A percentile compares a stretch with the other conserved stretches of the same genome.
Evolutionary conservation across 2,329 filamentous ascomycete genomes (phyloP).

Genomic region (Talaromyces sp.): DNA sequence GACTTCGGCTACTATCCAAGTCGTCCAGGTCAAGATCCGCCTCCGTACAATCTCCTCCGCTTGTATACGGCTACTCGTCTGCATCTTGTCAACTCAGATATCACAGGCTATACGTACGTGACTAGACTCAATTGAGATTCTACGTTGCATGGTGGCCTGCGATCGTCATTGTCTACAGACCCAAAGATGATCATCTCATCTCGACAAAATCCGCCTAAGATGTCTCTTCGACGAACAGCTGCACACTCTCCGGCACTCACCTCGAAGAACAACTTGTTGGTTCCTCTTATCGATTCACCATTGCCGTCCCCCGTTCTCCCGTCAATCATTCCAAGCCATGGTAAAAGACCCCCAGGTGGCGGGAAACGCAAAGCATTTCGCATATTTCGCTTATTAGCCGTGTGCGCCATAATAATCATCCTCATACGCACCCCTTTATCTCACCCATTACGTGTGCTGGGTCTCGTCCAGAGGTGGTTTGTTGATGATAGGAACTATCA

Average conservation of each 20-base stretch:
- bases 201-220: constrained; percentile 28
- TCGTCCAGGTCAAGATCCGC: not conserved
- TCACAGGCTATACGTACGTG: not conserved
- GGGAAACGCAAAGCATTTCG: constrained; percentile 59
- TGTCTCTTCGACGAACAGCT: constrained; percentile 25
- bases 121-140: not conserved
- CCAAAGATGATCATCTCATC: constrained; percentile 33
- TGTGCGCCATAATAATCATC: constrained; percentile 50
- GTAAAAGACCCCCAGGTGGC: constrained; percentile 58
- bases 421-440: constrained; percentile 36
- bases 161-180: constrained; percentile 9
- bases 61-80: not conserved
- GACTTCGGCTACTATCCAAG: constrained; percentile 1
- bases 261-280: constrained; percentile 37
- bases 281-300: constrained; percentile 63
- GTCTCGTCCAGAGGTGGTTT: constrained; percentile 9
- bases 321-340: constrained; percentile 62
- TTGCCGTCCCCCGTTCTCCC: constrained; percentile 69
- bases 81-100: not conserved
- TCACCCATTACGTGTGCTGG: not conserved
- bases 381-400: constrained; percentile 54
- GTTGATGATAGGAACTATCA: constrained; percentile 39
- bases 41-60: not conserved
- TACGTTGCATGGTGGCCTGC: not conserved
- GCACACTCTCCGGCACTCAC: constrained; percentile 20